Evolutionary conservation across 2,329 filamentous ascomycete species (phyloP).

Genomic region (Penicillium italicum): DNA sequence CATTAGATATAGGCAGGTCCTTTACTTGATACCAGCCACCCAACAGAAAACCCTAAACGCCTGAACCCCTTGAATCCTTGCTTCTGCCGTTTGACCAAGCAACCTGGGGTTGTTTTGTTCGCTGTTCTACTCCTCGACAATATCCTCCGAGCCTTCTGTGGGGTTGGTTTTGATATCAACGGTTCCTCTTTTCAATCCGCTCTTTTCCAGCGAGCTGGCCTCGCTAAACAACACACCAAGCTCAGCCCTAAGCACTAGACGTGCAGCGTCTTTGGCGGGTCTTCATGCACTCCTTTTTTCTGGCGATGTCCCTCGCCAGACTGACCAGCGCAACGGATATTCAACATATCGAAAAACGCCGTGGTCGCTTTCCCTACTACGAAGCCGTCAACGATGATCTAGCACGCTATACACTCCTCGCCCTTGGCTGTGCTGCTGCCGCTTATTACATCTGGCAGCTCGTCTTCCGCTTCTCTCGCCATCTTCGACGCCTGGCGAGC

Average conservation of each 20-base stretch:
- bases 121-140: background rate
- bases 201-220: conserved; percentile 30
- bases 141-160: background rate
- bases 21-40: conserved; percentile 11
- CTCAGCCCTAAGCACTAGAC: background rate
- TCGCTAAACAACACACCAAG: conserved; percentile 17
- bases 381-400: conserved; percentile 52
- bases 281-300: conserved; percentile 24
- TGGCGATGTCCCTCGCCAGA: conserved; percentile 29
- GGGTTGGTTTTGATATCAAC: conserved; percentile 3
- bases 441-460: conserved; percentile 66
- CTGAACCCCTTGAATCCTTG: background rate
- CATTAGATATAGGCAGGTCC: conserved; percentile 19
- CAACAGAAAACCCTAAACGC: background rate
- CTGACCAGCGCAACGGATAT: conserved; percentile 26
- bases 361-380: conserved; percentile 20
- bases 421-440: conserved; percentile 61
- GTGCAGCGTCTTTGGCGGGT: background rate
- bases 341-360: conserved; percentile 28
- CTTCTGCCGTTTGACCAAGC: background rate
- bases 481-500: conserved; percentile 70
- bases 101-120: conserved; percentile 12
- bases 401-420: conserved; percentile 58
- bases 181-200: background rate
- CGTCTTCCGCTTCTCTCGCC: conserved; percentile 57